Evolutionary conservation across 1,284 basidiomycete species (phyloP).

Genomic region (Volvariella volvacea): DNA sequence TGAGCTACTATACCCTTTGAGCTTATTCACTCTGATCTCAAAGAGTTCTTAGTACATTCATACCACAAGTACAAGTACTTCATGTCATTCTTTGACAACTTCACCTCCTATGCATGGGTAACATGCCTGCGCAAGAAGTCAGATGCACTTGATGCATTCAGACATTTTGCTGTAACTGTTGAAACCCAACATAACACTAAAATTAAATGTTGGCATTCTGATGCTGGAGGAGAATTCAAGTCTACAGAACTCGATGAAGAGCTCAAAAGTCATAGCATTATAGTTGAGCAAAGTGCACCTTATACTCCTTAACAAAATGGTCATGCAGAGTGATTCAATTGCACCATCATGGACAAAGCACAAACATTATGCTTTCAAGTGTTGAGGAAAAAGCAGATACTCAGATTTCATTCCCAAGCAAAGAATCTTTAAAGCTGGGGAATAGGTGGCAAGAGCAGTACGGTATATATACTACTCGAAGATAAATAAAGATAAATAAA

Average conservation of each 20-base stretch:
- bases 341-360: constrained; percentile 1
- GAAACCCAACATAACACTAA: background rate
- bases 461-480: too few species aligned
- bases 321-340: background rate
- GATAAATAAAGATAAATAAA: too few species aligned
- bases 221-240: background rate
- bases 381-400: too few species aligned
- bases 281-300: background rate
- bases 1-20: constrained; percentile 11
- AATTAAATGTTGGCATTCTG: background rate
- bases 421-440: too few species aligned
- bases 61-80: constrained; percentile 2
- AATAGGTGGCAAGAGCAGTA: too few species aligned
- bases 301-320: background rate
- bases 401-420: too few species aligned
- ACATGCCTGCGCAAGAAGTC: background rate
- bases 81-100: background rate
- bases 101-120: too few species aligned
- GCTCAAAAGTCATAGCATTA: background rate
- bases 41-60: background rate
- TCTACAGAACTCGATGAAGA: background rate
- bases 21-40: constrained; percentile 13
- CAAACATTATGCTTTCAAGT: background rate
- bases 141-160: background rate
- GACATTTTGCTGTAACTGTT: background rate